Base-by-base conservation (phyloP, 1,284 basidiomycete species). In the Leccinum solheimii region DNA sequence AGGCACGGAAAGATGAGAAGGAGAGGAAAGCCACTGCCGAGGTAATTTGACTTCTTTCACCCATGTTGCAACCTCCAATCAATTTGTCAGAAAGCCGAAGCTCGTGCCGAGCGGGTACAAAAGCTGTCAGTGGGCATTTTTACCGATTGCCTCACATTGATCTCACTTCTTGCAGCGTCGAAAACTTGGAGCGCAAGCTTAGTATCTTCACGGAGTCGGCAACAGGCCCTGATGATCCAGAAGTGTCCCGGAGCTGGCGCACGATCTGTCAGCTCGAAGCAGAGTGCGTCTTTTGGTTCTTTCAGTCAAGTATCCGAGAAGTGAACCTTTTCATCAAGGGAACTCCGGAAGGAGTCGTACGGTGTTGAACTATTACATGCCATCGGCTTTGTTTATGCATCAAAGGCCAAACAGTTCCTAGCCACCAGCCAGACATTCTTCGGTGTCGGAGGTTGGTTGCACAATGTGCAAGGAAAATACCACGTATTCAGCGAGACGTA, bases 121-220 rank as follows among this genome's bases (percentile, higher is more conserved):
- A 91, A 92, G 75, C 86, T 99, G 75, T 74, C 16, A 68, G 72
- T 70, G 43, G 51, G 51, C 23, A 14, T 38, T 38, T 13, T 10
- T 3, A 11, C 26, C 0, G 9, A 14, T 26, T 30, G 9, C 30
- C 43, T 58, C 54, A 11, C 10, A 19, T 52, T 56, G 26, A 57
- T 54, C 57, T 62, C 21, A 66, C 21, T 23, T 38, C 55, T 45
- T 27, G 61, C 53, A 74, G 72, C 5, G 87, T 93, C 3, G 88
- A 90, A 64, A 92, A 94, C 64, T 82, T 98, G 62, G 85, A 88
- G 57, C 87, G 92, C 70, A 98, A 97, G 75, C 83, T 98, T 43
- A 86, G 90, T 58, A 93, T 98, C 59, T 98, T 94, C 74, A 92
- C 94, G 0, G 97, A 99, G 78, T 92, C 90, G 8, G 93, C 96